These are phyloP conservation scores for Lactuca sativa DNA, from an alignment of 129 eudicot species.

Conservation along the genomic window DNA sequence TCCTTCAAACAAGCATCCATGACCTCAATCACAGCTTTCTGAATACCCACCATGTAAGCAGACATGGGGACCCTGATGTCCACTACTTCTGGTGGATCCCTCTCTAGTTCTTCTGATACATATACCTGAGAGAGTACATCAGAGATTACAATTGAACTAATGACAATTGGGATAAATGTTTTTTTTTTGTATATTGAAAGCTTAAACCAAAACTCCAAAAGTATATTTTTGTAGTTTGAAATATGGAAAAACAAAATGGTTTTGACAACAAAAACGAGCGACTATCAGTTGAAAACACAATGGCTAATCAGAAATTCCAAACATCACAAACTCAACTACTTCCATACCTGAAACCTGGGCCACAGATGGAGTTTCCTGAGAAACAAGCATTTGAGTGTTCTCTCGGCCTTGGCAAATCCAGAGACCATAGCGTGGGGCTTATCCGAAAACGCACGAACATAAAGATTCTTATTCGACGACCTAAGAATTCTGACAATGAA, in stretches of 20 bases:
- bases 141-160: background rate
- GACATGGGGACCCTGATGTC: slow-evolving; percentile 94
- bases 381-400: slow-evolving; percentile 65
- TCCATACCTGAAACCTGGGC: slow-evolving; percentile 94
- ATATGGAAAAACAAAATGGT: background rate
- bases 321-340: background rate
- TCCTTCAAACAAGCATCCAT: slow-evolving; percentile 98
- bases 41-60: slow-evolving; percentile 71
- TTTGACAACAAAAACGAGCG: background rate
- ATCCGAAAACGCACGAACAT: slow-evolving; percentile 80
- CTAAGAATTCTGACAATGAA: slow-evolving; percentile 74
- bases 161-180: background rate
- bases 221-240: no score
- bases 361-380: slow-evolving; percentile 73
- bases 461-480: slow-evolving; percentile 35
- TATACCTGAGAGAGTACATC: slow-evolving; percentile 44
- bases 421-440: slow-evolving; percentile 76
- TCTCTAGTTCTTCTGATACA: slow-evolving; percentile 89
- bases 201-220: no score
- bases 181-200: background rate
- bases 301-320: background rate
- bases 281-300: background rate
- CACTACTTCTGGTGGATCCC: slow-evolving; percentile 89
- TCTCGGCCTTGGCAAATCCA: slow-evolving; percentile 87
- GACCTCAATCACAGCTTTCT: slow-evolving; percentile 92